Base-by-base conservation (phyloP, 225 moss, liverwort and hornwort genomes). In the Pseudisothecium myosuroides region DNA sequence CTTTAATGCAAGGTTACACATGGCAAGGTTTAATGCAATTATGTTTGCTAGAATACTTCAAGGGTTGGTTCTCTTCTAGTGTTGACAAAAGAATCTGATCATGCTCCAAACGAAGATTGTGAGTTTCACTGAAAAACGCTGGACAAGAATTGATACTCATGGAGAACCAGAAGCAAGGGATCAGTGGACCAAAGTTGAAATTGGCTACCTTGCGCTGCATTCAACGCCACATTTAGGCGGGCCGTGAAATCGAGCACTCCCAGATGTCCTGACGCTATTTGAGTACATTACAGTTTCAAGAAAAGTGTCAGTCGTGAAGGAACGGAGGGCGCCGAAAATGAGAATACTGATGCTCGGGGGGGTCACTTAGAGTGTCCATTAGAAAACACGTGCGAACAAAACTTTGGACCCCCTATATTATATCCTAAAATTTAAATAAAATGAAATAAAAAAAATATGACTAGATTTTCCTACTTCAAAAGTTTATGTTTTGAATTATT, bases 221-320 rank as follows among this genome's bases (percentile, higher is more conserved):
- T 90, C 55, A 89, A 41, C 31, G 93, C 93, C 62, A 93, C 86
- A 59, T 88, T 85, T 19, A 91, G 72, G 82, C 93, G 89, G 26
- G 86, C 36, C 45, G 73, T 78, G 58, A 89, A 93, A 83, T 91
- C 88, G 27, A 93, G 73, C 16, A 56, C 80, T 80, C 80, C 87
- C 15, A 65, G 58, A 19, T 32, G 73, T 49, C 56, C 41, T 36
- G 74, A 80, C 64, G 41, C 83, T 89, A 11, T 80, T n/a, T 26
- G 84, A 6, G 32, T 37, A n/a, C 43, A 80, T 47, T 58, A 71
- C 63, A 86, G 17, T 79, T 54, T 26, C 61, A 69, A 12, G 56
- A 71, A 52, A 41, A 47, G 3, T n/a, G n/a, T 79, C 55, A 74
- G 47, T 84, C 87, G 17, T 62, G 67, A 79, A 50, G 60, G 49